Conservation (phyloP, 2,329 filamentous ascomycete species). For the Pseudogymnoascus sp. region DNA sequence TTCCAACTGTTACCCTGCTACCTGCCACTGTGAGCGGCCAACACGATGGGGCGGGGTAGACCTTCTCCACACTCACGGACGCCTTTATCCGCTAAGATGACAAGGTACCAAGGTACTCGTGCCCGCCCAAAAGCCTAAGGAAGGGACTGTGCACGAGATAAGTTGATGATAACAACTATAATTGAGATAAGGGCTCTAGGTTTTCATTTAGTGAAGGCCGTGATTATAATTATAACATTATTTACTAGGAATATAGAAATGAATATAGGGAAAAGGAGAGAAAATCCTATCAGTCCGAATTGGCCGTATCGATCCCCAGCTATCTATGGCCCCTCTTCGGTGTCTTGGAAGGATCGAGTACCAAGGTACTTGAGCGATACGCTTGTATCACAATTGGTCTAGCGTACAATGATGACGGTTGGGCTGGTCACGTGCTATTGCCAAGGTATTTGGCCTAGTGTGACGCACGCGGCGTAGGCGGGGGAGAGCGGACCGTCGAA, state of each 20-base stretch:
- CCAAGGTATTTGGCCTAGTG: neutral
- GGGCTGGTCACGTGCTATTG: neutral
- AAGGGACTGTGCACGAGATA: too few relatives aligned
- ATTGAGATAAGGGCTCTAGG: too few relatives aligned
- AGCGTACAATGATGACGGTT: neutral
- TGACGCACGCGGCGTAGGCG: conserved; percentile 3
- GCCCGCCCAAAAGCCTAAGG: neutral
- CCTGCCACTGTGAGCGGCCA: neutral
- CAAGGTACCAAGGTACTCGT: conserved; percentile 2
- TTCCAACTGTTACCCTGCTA: neutral
- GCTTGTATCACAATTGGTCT: neutral
- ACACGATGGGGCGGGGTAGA: neutral
- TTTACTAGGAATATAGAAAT: too few relatives aligned
- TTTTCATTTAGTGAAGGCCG: too few relatives aligned
- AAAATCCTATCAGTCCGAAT: neutral
- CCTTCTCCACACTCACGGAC: neutral
- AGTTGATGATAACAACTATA: too few relatives aligned
- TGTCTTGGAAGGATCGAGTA: neutral
- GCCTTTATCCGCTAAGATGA: neutral
- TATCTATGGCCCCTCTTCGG: neutral
- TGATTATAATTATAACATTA: too few relatives aligned
- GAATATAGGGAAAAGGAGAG: too few relatives aligned
- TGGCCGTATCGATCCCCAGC: neutral
- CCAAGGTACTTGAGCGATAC: neutral
- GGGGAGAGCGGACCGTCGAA: neutral